Evolutionary conservation across 2,329 filamentous ascomycete genomes (phyloP).

Genomic region (Botrytis fabae): DNA sequence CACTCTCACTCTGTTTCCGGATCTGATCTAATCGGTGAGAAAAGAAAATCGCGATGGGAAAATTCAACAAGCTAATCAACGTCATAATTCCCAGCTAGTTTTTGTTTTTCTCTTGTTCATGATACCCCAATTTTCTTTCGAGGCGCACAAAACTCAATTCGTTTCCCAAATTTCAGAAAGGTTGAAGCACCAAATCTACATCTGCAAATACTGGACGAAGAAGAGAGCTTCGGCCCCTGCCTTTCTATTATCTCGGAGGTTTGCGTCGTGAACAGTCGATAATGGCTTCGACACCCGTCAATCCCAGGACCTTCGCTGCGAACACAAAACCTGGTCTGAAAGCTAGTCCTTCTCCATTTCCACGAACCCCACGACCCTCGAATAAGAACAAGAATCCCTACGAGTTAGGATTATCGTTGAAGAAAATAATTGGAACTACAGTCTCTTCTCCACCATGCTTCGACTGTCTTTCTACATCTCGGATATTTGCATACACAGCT

Average conservation of each 20-base stretch:
- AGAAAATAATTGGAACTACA: conserved; percentile 88
- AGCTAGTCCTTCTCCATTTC: conserved; percentile 72
- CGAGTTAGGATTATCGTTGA: conserved; percentile 68
- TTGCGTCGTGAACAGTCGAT: conserved; percentile 34
- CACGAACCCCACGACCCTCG: conserved; percentile 64
- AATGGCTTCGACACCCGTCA: conserved; percentile 42
- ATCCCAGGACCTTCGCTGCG: conserved; percentile 37
- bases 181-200: conserved; percentile 4
- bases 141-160: not conserved
- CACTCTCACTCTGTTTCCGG: not conserved
- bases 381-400: conserved; percentile 47
- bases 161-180: not conserved
- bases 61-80: conserved; percentile 7
- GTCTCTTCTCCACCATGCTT: conserved; percentile 83
- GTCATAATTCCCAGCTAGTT: not conserved
- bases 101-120: conserved; percentile 18
- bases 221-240: conserved; percentile 12
- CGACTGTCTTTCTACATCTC: conserved; percentile 70
- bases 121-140: not conserved
- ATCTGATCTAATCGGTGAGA: not conserved
- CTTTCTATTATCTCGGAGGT: not conserved
- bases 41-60: conserved; percentile 1
- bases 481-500: conserved; percentile 82
- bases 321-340: conserved; percentile 50
- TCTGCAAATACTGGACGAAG: not conserved